Base-by-base conservation (phyloP, 2,329 filamentous ascomycete species). In the Fusarium sacchari region DNA sequence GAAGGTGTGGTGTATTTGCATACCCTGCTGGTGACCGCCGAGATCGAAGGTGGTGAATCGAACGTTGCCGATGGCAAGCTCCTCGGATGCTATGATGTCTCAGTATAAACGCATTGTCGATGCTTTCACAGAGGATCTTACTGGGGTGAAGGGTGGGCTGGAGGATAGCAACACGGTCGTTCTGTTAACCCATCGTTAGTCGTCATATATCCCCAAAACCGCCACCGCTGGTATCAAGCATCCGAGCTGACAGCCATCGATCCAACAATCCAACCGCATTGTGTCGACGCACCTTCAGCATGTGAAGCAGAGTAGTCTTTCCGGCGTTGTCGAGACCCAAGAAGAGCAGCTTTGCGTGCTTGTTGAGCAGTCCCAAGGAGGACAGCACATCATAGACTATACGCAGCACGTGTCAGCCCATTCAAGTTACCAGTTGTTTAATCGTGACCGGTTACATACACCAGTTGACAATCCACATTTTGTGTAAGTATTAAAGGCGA, bases 381-480 rank as follows among this genome's bases (percentile, higher is more conserved):
- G 95, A 93, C 80, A 97, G 91, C 79, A 97, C 87, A 87, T 97
- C 94, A 89, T 94, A 97, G 86, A 97, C 94, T 82, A 80, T 67
- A 65, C 53, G 64, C 61, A 77, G 75, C 76, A 78, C 79, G 75
- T 81, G 81, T 82, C 80, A 82, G 81, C 77, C 73, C 69, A 76
- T 71, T 52, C 32, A 58, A 62, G 62, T 64, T 40, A 43, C 57
- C 53, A 62, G 53, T 47, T 46, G 40, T 53, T 63, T 58, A 42
- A 60, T 67, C 24, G 62, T 36, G 49, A 55, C 56, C 49, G 61
- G 60, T 72, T 76, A 87, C 91, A 82, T 94, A 97, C 94, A 97
- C 94, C 95, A 97, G 90, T 96, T 95, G 82, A 97, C 86, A 83
- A 97, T 93, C 94, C 94, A 97, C 95, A 97, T 97, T 74, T 81